Conservation (phyloP, 371 early-diverging fungal genomes). For the Syncephalastrum monosporum region DNA sequence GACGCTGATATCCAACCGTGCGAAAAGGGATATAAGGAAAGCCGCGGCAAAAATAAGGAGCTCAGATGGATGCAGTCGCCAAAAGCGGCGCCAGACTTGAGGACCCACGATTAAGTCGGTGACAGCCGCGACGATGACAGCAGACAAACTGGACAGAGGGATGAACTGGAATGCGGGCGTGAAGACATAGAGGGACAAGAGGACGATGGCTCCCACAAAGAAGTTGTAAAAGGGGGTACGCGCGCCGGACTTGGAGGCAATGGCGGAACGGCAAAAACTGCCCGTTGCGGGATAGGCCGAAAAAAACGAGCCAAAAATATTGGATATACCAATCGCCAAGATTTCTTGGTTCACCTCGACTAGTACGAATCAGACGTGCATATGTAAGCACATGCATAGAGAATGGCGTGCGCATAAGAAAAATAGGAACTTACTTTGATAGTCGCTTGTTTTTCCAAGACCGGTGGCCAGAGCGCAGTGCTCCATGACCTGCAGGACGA, state of each 20-base stretch:
- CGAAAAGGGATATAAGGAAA: conserved; percentile 57
- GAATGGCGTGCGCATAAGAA: not conserved
- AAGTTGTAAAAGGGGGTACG: conserved; percentile 76
- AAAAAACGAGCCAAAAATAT: conserved; percentile 79
- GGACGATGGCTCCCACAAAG: conserved; percentile 73
- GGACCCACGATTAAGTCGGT: conserved; percentile 60
- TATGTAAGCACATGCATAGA: not conserved
- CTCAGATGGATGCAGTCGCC: conserved; percentile 34
- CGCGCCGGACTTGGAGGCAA: conserved; percentile 70
- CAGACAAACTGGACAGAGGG: conserved; percentile 73
- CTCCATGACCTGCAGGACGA: conserved; percentile 81
- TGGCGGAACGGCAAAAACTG: conserved; percentile 83
- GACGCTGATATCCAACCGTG: conserved; percentile 67
- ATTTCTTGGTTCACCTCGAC: conserved; percentile 78
- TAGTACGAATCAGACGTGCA: conserved; percentile 10
- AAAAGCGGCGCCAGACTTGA: conserved; percentile 42
- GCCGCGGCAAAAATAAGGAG: conserved; percentile 36
- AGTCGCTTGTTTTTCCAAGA: conserved; percentile 68
- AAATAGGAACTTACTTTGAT: conserved; percentile 31
- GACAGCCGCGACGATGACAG: conserved; percentile 74
- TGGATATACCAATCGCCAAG: conserved; percentile 77
- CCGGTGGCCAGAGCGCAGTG: conserved; percentile 84
- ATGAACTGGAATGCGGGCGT: conserved; percentile 85
- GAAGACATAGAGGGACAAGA: conserved; percentile 72
- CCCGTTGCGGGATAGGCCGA: conserved; percentile 83